Evolutionary conservation across 2,329 filamentous ascomycete species (phyloP).

Genomic region (Dactylellina leptospora): DNA sequence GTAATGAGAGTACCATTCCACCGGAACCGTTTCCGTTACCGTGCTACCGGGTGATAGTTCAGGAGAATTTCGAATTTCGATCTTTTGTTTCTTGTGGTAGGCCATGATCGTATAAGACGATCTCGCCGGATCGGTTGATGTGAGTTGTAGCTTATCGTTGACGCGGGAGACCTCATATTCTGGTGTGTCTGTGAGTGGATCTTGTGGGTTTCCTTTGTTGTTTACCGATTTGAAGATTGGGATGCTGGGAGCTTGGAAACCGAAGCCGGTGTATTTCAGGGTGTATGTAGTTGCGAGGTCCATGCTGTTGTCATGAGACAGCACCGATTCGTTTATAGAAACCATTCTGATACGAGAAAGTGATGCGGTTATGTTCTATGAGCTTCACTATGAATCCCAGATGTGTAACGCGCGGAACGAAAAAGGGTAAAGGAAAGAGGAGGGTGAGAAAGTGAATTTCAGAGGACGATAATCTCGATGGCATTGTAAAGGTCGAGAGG

Average conservation of each 20-base stretch:
- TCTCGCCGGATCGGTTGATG: not conserved
- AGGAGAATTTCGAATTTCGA: slow-evolving; percentile 18
- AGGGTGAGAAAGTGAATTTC: too few species aligned
- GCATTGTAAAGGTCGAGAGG: not conserved
- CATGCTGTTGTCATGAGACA: not conserved
- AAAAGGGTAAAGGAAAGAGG: too few species aligned
- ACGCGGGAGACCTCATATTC: slow-evolving; percentile 13
- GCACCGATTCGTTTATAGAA: not conserved
- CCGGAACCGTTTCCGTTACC: not conserved
- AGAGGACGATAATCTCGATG: too few species aligned
- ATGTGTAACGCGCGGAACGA: too few species aligned
- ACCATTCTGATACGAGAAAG: not conserved
- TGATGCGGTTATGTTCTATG: too few species aligned
- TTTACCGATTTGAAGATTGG: not conserved
- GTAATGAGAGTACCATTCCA: slow-evolving; percentile 26
- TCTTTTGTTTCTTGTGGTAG: slow-evolving; percentile 38
- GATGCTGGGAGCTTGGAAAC: not conserved
- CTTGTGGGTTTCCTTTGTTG: not conserved
- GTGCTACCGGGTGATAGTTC: slow-evolving; percentile 9
- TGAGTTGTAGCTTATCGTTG: slow-evolving; percentile 36
- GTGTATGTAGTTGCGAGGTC: not conserved
- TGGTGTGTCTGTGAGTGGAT: not conserved
- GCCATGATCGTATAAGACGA: slow-evolving; percentile 18
- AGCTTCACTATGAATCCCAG: too few species aligned
- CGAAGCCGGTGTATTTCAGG: not conserved